Conservation (phyloP, 108 stramenopile species). For the Nitzschia putrida region DNA sequence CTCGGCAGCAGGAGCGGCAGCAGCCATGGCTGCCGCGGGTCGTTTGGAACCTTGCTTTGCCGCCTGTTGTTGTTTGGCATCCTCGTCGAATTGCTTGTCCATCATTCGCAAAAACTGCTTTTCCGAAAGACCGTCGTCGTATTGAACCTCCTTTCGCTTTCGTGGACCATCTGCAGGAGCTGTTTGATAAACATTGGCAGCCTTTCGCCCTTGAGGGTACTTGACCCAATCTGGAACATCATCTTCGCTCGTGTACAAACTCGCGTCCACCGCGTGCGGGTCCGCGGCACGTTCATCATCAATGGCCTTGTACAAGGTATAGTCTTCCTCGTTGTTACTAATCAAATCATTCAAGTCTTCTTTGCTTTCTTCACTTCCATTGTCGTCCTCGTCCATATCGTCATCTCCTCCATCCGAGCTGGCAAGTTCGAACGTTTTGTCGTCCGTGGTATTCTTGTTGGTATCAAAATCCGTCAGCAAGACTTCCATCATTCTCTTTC, state of each 20-base stretch:
- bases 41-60: conserved; percentile 46
- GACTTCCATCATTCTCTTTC: conserved; percentile 86
- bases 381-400: conserved; percentile 60
- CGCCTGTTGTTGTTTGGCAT: conserved; percentile 45
- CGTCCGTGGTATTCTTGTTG: conserved; percentile 35
- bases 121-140: conserved; percentile 94
- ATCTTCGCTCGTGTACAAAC: conserved; percentile 55
- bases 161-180: conserved; percentile 32
- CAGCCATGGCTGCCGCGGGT: conserved; percentile 22
- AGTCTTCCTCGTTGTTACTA: conserved; percentile 89
- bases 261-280: conserved; percentile 7
- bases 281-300: conserved; percentile 52
- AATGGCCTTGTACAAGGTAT: conserved; percentile 78
- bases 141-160: conserved; percentile 78
- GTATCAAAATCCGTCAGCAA: conserved; percentile 80
- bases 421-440: conserved; percentile 23
- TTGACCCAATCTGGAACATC: conserved; percentile 86
- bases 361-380: conserved; percentile 45
- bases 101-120: conserved; percentile 88
- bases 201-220: conserved; percentile 46
- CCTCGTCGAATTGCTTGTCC: conserved; percentile 74
- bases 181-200: conserved; percentile 6
- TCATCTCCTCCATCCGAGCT: conserved; percentile 51
- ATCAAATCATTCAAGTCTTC: conserved; percentile 85
- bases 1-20: conserved; percentile 11